Evolutionary conservation across 306 rosid species (phyloP).

Genomic region (Trifolium pratense): DNA sequence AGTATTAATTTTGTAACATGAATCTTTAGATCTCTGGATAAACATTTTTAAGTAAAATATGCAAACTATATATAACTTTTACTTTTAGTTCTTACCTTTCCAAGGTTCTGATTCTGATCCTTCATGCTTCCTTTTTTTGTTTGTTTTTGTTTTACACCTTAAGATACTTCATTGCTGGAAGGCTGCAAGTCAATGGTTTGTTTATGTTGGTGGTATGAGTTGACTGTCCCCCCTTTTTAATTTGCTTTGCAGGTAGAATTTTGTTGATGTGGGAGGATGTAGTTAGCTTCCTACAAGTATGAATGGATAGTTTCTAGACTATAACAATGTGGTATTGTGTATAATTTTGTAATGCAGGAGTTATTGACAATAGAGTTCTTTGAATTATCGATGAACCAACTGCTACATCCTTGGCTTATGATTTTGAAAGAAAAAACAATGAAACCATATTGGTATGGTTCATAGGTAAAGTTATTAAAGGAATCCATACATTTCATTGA

Average conservation of each 20-base stretch:
- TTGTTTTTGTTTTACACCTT: constrained; percentile 31
- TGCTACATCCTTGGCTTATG: no score
- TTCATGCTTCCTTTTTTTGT: not conserved
- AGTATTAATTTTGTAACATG: constrained; percentile 5
- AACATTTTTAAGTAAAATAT: not conserved
- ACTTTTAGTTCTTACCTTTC: constrained; percentile 8
- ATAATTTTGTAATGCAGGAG: no score
- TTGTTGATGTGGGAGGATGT: no score
- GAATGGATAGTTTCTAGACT: no score
- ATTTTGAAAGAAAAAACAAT: no score
- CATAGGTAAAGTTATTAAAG: constrained; percentile 11
- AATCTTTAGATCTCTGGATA: constrained; percentile 10
- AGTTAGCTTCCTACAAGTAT: no score
- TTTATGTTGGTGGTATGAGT: constrained; percentile 84
- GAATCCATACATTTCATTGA: constrained; percentile 23
- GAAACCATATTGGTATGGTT: no score
- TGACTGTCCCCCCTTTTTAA: no score
- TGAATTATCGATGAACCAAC: no score
- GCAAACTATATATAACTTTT: not conserved
- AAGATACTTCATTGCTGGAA: constrained; percentile 65
- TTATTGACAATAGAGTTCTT: no score
- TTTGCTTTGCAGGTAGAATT: no score
- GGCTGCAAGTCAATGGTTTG: constrained; percentile 48
- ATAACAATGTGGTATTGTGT: no score
- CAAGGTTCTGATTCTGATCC: constrained; percentile 37